Conservation (phyloP, 768 basidiomycete genomes). For the Bullera alba region DNA sequence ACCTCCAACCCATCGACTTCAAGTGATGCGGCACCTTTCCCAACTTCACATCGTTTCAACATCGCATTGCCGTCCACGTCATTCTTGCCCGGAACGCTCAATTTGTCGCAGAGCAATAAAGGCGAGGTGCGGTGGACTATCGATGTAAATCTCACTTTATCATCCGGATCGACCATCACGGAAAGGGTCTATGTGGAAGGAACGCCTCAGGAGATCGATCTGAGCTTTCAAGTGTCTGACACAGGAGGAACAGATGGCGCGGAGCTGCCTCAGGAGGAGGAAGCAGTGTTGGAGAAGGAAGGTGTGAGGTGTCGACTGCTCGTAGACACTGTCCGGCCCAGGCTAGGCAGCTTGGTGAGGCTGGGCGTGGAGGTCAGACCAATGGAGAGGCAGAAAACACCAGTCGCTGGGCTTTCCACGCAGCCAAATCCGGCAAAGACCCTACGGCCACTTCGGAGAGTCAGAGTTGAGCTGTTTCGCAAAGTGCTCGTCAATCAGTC, state of each 20-base stretch:
- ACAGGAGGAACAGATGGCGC: background rate
- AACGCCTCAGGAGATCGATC: slow-evolving; percentile 24
- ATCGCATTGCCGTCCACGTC: slow-evolving; percentile 16
- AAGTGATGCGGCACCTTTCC: slow-evolving; percentile 11
- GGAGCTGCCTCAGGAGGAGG: slow-evolving; percentile 14
- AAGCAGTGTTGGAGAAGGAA: slow-evolving; percentile 18
- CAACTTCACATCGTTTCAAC: slow-evolving; percentile 28
- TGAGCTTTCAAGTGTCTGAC: slow-evolving; percentile 1
- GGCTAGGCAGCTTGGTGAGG: slow-evolving; percentile 28
- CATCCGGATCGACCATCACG: slow-evolving; percentile 6
- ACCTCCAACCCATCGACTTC: slow-evolving; percentile 10
- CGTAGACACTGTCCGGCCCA: slow-evolving; percentile 20
- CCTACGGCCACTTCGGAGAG: slow-evolving; percentile 29
- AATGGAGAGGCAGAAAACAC: slow-evolving; percentile 21
- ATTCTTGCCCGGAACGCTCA: slow-evolving; percentile 34
- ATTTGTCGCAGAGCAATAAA: slow-evolving; percentile 20
- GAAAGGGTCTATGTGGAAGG: slow-evolving; percentile 26
- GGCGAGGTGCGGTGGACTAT: slow-evolving; percentile 35
- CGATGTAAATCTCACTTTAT: slow-evolving; percentile 14
- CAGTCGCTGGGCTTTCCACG: slow-evolving; percentile 15
- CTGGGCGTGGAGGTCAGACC: slow-evolving; percentile 38
- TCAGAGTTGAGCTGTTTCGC: slow-evolving; percentile 40
- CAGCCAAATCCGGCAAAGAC: slow-evolving; percentile 26
- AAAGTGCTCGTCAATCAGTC: slow-evolving; percentile 9
- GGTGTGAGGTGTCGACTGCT: slow-evolving; percentile 28